Percentiles rank a stretch among this genome's conserved stretches.
Evolutionary conservation across 305 asterid species (phyloP).

Genomic region (Solanum hybrid): DNA sequence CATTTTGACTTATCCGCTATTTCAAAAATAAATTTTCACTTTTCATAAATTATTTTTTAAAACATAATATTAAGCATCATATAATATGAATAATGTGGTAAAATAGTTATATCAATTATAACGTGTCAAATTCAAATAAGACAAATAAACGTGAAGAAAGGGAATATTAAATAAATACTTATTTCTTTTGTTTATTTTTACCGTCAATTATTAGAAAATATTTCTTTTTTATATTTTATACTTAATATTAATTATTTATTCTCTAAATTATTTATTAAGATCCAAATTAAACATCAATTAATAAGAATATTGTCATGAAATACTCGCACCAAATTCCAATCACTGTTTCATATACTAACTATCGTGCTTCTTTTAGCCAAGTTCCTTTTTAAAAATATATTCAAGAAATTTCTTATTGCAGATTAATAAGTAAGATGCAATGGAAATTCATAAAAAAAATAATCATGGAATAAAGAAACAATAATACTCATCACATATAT

Average conservation of each 20-base stretch:
- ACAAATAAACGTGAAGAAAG: neutral
- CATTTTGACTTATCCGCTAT: too few relatives aligned
- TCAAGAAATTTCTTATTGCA: neutral
- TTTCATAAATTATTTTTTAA: too few relatives aligned
- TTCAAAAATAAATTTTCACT: too few relatives aligned
- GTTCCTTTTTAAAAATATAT: neutral
- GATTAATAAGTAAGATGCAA: neutral
- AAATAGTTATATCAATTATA: too few relatives aligned
- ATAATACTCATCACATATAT: neutral
- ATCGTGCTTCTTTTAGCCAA: neutral
- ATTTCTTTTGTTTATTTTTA: neutral
- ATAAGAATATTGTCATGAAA: neutral
- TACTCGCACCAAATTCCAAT: neutral
- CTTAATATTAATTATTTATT: neutral
- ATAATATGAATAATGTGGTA: neutral
- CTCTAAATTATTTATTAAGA: neutral
- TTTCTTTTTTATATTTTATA: neutral
- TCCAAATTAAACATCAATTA: neutral
- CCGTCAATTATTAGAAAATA: neutral
- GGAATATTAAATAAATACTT: neutral
- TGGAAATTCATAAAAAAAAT: neutral
- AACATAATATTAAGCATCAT: neutral
- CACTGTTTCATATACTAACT: neutral
- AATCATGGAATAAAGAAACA: neutral
- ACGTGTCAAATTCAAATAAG: neutral